Conservation (phyloP, 169 alveolate species). For the Plasmodium adleri region DNA sequence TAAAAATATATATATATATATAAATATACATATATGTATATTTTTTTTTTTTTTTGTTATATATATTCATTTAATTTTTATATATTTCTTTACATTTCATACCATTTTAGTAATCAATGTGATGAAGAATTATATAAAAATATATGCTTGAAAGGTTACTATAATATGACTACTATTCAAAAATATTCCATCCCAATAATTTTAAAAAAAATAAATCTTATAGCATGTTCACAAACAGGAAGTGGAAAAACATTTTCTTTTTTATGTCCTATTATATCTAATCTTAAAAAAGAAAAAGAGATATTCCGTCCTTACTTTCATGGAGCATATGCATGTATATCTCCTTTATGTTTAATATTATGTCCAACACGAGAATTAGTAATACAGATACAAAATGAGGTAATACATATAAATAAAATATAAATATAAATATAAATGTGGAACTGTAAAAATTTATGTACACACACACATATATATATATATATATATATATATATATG, state of each 20-base stretch:
- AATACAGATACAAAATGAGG: conserved; percentile 89
- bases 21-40: background rate
- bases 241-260: conserved; percentile 99
- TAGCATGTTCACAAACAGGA: conserved; percentile 99
- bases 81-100: background rate
- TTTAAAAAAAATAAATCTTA: conserved; percentile 93
- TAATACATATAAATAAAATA: conserved; percentile 78
- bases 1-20: background rate
- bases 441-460: background rate
- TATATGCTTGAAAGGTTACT: conserved; percentile 87
- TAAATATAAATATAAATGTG: too few species aligned
- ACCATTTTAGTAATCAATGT: conserved; percentile 8
- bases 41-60: background rate
- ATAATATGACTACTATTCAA: conserved; percentile 96
- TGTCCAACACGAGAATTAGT: conserved; percentile 57
- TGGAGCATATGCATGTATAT: conserved; percentile 76
- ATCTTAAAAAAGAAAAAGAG: conserved; percentile 80
- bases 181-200: conserved; percentile 95
- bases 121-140: conserved; percentile 65
- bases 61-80: background rate
- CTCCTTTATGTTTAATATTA: conserved; percentile 79
- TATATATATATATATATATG: background rate
- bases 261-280: conserved; percentile 94
- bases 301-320: conserved; percentile 49
- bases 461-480: conserved; percentile 6